Evolutionary conservation across 805 yeast genomes (phyloP), one percentile per base, ranked within the genome.

Genomic region (Candida ponderosae): DNA sequence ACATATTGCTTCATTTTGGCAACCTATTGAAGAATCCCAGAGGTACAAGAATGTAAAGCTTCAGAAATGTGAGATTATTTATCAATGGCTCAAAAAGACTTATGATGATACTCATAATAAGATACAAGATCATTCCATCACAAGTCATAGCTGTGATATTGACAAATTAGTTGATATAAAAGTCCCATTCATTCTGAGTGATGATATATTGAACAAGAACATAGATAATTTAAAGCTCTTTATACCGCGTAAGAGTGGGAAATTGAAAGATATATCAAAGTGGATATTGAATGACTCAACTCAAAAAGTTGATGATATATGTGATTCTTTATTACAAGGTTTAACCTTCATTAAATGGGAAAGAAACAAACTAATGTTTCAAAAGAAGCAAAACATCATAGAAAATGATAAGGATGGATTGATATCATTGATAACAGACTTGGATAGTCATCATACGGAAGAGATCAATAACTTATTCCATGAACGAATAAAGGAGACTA

Each of bases 291-390:
- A 20, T 14, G 33, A 26, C 16, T 5, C 14, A 13, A 44, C 41
- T 2, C 16, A 18, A n/a, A 53, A 53, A 34, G 51, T 50, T 21
- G 58, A 53, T 29, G 58, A 53, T 34, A 33, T 50, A 5, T 48
- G 38, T 9, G 58, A 53, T 32, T 47, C 52, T 1, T 21, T 52
- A 10, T 30, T 53, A 1, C 56, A 51, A 36, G 51, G 43, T 2
- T 11, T 52, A 2, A 33, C 56, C 1, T 52, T 50, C 48, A 27
- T 42, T 15, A 46, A 52, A 18, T 52, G 54, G 56, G 50, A 53
- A 34, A 49, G 41, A 4, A 51, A 53, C 24, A 43, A 41, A 30
- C 46, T 46, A 45, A 37, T 47, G n/a, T n/a, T n/a, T n/a, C n/a
- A n/a, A n/a, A n/a, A n/a, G n/a, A n/a, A n/a, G n/a, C n/a, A n/a